Evolutionary conservation across 257 asterid genomes (phyloP).

Genomic region (Solanum gracilifrons): DNA sequence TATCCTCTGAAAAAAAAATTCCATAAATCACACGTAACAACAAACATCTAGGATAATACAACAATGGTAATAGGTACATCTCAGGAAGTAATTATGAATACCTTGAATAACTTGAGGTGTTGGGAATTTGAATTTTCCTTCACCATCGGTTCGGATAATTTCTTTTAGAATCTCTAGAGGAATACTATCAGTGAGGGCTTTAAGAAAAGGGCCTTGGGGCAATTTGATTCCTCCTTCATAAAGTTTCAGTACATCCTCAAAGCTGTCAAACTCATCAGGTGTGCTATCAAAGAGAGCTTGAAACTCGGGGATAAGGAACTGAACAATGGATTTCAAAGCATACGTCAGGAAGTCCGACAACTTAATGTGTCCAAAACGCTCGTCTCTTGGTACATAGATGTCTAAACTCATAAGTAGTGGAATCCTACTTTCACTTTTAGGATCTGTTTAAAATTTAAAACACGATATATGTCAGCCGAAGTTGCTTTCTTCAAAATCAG

Average conservation of each 20-base stretch:
- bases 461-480: neutral
- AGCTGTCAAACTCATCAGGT: constrained; percentile 57
- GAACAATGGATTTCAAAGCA: constrained; percentile 54
- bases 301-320: constrained; percentile 56
- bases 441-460: constrained; percentile 25
- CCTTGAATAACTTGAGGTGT: constrained; percentile 57
- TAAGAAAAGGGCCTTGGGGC: constrained; percentile 21
- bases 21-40: neutral
- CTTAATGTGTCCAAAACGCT: constrained; percentile 62
- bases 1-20: constrained; percentile 24
- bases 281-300: constrained; percentile 46
- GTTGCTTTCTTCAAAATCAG: neutral
- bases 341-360: constrained; percentile 64
- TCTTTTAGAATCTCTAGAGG: constrained; percentile 51
- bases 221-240: constrained; percentile 44
- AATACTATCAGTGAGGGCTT: constrained; percentile 30
- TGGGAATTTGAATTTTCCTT: constrained; percentile 45
- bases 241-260: constrained; percentile 53
- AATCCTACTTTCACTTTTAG: constrained; percentile 55
- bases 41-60: neutral
- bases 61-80: neutral
- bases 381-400: constrained; percentile 76
- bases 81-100: neutral
- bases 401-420: constrained; percentile 39
- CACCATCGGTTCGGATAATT: constrained; percentile 57